Evolutionary conservation across 2,329 filamentous ascomycete genomes (phyloP).

Genomic region (Helotiales sp.): DNA sequence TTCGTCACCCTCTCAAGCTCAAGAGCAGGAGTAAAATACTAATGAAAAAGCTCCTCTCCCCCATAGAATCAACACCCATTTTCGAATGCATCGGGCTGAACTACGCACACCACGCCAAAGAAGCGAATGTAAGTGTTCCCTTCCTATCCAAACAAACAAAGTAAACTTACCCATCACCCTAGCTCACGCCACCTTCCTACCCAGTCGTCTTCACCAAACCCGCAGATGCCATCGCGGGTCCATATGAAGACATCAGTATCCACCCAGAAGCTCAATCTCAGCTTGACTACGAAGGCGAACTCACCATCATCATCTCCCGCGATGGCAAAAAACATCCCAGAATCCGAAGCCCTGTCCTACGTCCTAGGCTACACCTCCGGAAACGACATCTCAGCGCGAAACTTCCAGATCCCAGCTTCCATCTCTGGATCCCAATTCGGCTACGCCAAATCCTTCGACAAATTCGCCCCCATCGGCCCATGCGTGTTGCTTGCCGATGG

Average conservation of each 20-base stretch:
- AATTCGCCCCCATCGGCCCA: slow-evolving; percentile 50
- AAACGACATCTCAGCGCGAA: slow-evolving; percentile 51
- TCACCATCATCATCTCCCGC: slow-evolving; percentile 58
- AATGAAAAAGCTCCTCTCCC: slow-evolving; percentile 22
- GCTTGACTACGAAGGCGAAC: slow-evolving; percentile 68
- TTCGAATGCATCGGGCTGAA: slow-evolving; percentile 64
- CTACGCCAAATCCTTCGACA: slow-evolving; percentile 53
- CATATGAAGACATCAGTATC: slow-evolving; percentile 48
- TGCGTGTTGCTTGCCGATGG: slow-evolving; percentile 43
- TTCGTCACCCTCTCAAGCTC: background rate
- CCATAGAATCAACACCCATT: slow-evolving; percentile 47
- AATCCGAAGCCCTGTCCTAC: slow-evolving; percentile 47
- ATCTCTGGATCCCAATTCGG: slow-evolving; percentile 50
- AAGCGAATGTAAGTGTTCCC: slow-evolving; percentile 24
- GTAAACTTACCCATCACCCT: background rate
- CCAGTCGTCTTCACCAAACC: slow-evolving; percentile 59
- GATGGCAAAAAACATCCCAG: slow-evolving; percentile 49
- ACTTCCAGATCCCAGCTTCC: slow-evolving; percentile 43
- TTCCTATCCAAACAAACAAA: background rate
- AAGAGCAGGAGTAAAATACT: background rate
- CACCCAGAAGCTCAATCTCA: slow-evolving; percentile 55
- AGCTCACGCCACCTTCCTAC: slow-evolving; percentile 49
- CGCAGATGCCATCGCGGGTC: slow-evolving; percentile 47
- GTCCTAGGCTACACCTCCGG: slow-evolving; percentile 51
- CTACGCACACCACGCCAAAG: slow-evolving; percentile 56